Conservation (phyloP, 306 rosid genomes). For the Mucuna pruriens region DNA sequence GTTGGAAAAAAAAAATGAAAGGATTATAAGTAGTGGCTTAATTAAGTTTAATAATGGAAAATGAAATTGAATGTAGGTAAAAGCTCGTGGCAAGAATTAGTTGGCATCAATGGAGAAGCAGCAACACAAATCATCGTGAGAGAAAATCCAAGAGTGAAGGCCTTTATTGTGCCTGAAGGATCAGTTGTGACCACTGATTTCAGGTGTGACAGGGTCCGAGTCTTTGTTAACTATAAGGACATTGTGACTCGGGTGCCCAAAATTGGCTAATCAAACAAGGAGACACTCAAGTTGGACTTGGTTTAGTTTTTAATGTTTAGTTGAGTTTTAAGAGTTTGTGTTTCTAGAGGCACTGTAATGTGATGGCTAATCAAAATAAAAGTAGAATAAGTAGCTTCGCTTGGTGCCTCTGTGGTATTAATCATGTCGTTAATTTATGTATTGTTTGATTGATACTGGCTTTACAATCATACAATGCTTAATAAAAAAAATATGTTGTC, state of each 20-base stretch:
- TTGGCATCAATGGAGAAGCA: constrained; percentile 48
- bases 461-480: background rate
- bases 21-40: background rate
- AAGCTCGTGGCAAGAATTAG: constrained; percentile 61
- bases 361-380: background rate
- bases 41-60: background rate
- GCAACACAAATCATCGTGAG: constrained; percentile 45
- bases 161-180: constrained; percentile 46
- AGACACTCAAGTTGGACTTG: background rate
- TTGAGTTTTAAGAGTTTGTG: background rate
- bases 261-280: constrained; percentile 43
- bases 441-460: background rate
- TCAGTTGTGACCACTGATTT: constrained; percentile 46
- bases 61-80: constrained; percentile 46
- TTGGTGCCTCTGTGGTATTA: background rate
- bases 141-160: constrained; percentile 50
- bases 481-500: too few relatives aligned
- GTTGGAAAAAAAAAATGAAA: too few relatives aligned
- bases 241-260: constrained; percentile 48
- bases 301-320: background rate
- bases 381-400: background rate
- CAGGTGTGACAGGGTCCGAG: constrained; percentile 59
- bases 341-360: background rate
- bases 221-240: constrained; percentile 45
- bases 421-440: background rate